Percentiles rank a stretch among this genome's conserved stretches.
Conservation (phyloP, 805 yeast species). For the Cyberlindnera subsufficiens region DNA sequence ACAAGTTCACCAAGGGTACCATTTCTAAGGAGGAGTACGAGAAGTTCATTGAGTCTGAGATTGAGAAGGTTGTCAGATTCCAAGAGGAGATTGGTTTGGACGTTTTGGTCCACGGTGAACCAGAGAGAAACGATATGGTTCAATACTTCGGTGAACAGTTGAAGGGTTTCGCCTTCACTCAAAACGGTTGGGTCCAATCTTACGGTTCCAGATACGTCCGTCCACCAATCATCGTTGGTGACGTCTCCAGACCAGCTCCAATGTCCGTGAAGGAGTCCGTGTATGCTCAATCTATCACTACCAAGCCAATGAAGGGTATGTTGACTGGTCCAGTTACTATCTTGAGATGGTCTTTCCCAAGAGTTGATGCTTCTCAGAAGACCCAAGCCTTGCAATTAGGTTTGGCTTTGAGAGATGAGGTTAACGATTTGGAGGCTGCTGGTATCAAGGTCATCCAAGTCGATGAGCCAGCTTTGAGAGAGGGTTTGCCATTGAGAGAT, state of each 20-base stretch:
- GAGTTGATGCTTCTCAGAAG: conserved; percentile 93
- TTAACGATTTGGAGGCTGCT: conserved; percentile 95
- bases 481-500: conserved; percentile 98
- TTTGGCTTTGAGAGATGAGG: conserved; percentile 98
- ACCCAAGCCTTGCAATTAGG: conserved; percentile 95
- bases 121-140: conserved; percentile 99
- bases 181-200: conserved; percentile 99
- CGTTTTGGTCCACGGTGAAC: conserved; percentile 99
- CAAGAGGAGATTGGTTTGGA: conserved; percentile 99
- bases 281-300: conserved; percentile 94
- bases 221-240: conserved; percentile 99
- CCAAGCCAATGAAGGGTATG: conserved; percentile 99
- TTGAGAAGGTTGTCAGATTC: conserved; percentile 92
- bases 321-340: conserved; percentile 99
- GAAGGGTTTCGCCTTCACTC: conserved; percentile 97
- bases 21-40: conserved; percentile 94
- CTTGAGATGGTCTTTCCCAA: conserved; percentile 99
- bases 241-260: conserved; percentile 95
- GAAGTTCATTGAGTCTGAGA: conserved; percentile 93
- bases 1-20: conserved; percentile 96
- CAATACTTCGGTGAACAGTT: conserved; percentile 99
- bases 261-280: conserved; percentile 99
- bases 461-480: conserved; percentile 99
- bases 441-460: conserved; percentile 98
- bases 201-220: conserved; percentile 99